Evolutionary conservation across 1,284 basidiomycete genomes (phyloP).

Genomic region (Lentinula novae-zelandiae): DNA sequence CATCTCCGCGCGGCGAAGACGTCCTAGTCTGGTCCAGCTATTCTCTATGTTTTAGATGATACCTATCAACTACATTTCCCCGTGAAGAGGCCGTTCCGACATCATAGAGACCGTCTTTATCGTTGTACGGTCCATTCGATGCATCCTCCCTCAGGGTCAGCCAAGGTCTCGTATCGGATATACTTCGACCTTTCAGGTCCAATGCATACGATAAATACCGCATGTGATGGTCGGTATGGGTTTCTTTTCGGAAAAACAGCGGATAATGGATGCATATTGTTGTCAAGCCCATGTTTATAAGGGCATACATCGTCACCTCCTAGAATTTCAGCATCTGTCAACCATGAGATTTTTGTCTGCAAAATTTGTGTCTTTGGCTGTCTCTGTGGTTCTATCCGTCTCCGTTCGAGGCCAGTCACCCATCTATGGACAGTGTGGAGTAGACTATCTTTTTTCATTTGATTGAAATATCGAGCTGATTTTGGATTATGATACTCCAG

Average conservation of each 20-base stretch:
- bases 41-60: not conserved
- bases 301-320: not conserved
- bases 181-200: not conserved
- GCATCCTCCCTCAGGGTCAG: not conserved
- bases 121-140: not conserved
- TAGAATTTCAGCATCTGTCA: slow-evolving; percentile 2
- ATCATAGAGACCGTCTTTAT: not conserved
- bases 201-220: not conserved
- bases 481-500: slow-evolving; percentile 19
- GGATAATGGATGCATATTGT: not conserved
- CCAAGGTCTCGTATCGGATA: slow-evolving; percentile 1
- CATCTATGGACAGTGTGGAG: slow-evolving; percentile 39
- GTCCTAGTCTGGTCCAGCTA: not conserved
- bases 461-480: not conserved
- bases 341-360: slow-evolving; percentile 27
- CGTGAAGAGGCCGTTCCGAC: not conserved
- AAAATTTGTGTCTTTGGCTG: slow-evolving; percentile 28
- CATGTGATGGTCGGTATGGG: slow-evolving; percentile 1
- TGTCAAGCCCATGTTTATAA: slow-evolving; percentile 9
- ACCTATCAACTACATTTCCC: not conserved
- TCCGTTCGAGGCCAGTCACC: slow-evolving; percentile 27
- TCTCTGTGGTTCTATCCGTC: slow-evolving; percentile 25
- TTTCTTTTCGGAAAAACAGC: slow-evolving; percentile 9
- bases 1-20: not conserved
- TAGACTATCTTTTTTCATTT: slow-evolving; percentile 18